Evolutionary conservation across 2,329 filamentous ascomycete species (phyloP).

Genomic region (Shiraia bambusicola): DNA sequence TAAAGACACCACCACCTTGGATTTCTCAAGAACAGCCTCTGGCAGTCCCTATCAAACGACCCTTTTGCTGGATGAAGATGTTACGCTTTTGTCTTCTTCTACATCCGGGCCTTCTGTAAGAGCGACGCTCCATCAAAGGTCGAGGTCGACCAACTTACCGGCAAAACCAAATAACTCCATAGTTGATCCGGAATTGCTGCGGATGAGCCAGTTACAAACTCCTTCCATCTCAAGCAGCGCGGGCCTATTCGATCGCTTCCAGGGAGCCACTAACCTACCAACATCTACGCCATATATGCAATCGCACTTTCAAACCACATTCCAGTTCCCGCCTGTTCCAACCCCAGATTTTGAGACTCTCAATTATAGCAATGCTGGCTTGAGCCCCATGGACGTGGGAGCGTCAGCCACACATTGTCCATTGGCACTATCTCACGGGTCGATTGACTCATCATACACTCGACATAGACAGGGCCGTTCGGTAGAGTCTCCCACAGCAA

Average conservation of each 20-base stretch:
- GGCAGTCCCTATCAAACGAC: slow-evolving; percentile 34
- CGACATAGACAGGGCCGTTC: slow-evolving; percentile 31
- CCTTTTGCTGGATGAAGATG: slow-evolving; percentile 31
- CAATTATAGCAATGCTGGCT: slow-evolving; percentile 14
- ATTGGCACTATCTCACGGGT: slow-evolving; percentile 32
- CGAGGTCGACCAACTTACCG: slow-evolving; percentile 25
- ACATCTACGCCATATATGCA: slow-evolving; percentile 15
- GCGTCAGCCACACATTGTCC: slow-evolving; percentile 21
- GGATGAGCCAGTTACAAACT: slow-evolving; percentile 18
- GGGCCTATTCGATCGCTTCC: slow-evolving; percentile 17
- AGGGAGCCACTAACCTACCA: slow-evolving; percentile 6
- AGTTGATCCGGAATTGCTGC: slow-evolving; percentile 33
- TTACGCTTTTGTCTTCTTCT: slow-evolving; percentile 21
- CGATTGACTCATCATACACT: slow-evolving; percentile 18
- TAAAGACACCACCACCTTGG: slow-evolving; percentile 36
- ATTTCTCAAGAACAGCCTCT: slow-evolving; percentile 25
- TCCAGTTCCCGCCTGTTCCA: slow-evolving; percentile 29
- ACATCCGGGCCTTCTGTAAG: slow-evolving; percentile 17
- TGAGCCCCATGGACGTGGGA: slow-evolving; percentile 18
- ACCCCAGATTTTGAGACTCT: slow-evolving; percentile 18
- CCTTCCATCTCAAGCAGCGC: slow-evolving; percentile 13
- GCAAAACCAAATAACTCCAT: slow-evolving; percentile 22
- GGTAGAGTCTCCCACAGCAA: slow-evolving; percentile 25
- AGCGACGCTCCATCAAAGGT: slow-evolving; percentile 23
- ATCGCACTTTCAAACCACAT: slow-evolving; percentile 19